These are phyloP conservation scores for Fusarium chuoi DNA, from an alignment of 2,329 filamentous ascomycete genomes.

Conservation along the genomic window DNA sequence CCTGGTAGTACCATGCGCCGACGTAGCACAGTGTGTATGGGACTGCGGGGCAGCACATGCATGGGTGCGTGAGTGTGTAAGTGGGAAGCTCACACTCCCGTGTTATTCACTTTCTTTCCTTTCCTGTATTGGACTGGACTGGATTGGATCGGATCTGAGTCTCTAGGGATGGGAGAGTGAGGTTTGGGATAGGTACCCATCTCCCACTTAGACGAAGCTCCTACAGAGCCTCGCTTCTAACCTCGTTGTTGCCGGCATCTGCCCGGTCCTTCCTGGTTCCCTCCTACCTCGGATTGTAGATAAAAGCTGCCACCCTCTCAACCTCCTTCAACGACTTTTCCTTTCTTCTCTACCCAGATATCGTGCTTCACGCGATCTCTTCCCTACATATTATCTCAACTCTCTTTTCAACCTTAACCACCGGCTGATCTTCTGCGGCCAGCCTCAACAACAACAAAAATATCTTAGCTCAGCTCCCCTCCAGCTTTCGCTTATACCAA, in stretches of 20 bases:
- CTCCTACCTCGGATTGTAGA: conserved; percentile 21
- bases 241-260: conserved; percentile 12
- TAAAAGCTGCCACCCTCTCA: conserved; percentile 34
- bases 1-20: not conserved
- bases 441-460: not conserved
- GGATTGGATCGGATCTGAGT: not conserved
- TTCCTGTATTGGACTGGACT: not conserved
- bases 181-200: conserved; percentile 25
- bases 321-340: conserved; percentile 12
- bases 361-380: conserved; percentile 37
- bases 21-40: conserved; percentile 23
- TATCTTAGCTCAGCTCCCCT: not conserved
- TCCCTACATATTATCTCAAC: conserved; percentile 4
- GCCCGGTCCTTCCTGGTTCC: conserved; percentile 22
- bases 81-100: conserved; percentile 16
- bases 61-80: not conserved
- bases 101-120: conserved; percentile 14
- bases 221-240: conserved; percentile 21
- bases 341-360: conserved; percentile 31
- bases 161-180: not conserved
- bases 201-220: conserved; percentile 2
- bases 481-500: conserved; percentile 41
- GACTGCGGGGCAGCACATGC: conserved; percentile 23
- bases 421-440: conserved; percentile 26
- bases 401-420: not conserved